Percentiles rank a stretch among this genome's conserved stretches.
phyloP scores from a whole-genome alignment of 2,329 filamentous ascomycete species.

The Corinectria fuckeliana region DNA sequence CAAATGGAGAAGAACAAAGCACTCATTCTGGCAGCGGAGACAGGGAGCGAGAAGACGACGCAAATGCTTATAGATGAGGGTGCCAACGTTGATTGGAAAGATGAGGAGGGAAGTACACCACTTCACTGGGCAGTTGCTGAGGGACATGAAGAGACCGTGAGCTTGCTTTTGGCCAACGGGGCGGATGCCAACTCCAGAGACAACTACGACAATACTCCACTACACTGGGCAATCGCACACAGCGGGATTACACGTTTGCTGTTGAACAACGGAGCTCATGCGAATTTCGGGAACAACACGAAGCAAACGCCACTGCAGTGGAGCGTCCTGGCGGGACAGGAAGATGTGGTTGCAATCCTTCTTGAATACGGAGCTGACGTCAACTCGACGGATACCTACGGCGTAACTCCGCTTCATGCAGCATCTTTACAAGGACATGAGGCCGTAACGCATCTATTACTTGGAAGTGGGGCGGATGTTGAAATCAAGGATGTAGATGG shows the following conservation, averaged over 20 bases:
- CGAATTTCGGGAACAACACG: slow-evolving; percentile 2
- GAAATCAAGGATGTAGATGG: slow-evolving; percentile 11
- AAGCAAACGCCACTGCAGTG: slow-evolving; percentile 17
- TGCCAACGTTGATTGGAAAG: slow-evolving; percentile 10
- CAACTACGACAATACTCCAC: slow-evolving; percentile 15
- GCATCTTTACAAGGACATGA: slow-evolving; percentile 14
- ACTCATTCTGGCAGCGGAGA: slow-evolving; percentile 20
- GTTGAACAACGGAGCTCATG: slow-evolving; percentile 7
- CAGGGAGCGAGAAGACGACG: slow-evolving; percentile 4
- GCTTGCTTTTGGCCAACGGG: not conserved
- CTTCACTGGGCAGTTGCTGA: slow-evolving; percentile 21
- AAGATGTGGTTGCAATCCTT: slow-evolving; percentile 1
- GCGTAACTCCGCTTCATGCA: slow-evolving; percentile 17
- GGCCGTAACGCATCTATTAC: not conserved
- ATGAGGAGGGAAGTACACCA: slow-evolving; percentile 20
- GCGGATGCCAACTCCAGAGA: slow-evolving; percentile 14
- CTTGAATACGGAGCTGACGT: slow-evolving; percentile 12
- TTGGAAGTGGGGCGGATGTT: slow-evolving; percentile 2
- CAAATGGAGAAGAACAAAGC: slow-evolving; percentile 12
- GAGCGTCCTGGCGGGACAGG: slow-evolving; percentile 3
- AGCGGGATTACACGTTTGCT: slow-evolving; percentile 12
- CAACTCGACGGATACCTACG: not conserved
- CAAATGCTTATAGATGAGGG: slow-evolving; percentile 15
- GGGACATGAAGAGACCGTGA: slow-evolving; percentile 4
- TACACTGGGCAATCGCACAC: slow-evolving; percentile 21